Conservation (phyloP, 1,139 yeast species). For the Kluyveromyces sp. region DNA sequence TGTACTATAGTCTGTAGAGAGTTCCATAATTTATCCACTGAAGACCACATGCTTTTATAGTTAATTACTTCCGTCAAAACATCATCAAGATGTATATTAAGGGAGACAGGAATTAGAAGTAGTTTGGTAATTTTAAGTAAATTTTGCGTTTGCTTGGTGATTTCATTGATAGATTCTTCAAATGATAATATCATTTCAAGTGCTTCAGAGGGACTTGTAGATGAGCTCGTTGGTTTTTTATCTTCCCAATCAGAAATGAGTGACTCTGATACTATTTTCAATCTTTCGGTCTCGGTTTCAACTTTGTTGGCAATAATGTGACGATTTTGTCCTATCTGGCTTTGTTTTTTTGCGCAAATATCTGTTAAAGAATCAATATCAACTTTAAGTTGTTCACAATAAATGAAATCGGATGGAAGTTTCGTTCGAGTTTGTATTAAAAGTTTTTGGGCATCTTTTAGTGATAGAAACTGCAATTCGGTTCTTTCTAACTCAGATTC, state of each 20-base stretch:
- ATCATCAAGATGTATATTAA: constrained; percentile 29
- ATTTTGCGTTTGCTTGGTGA: constrained; percentile 29
- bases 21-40: constrained; percentile 51
- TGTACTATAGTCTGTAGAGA: constrained; percentile 39
- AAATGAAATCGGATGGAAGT: constrained; percentile 51
- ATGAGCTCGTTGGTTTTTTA: constrained; percentile 43
- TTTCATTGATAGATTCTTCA: constrained; percentile 30
- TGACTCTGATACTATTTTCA: constrained; percentile 32
- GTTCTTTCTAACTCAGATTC: not conserved
- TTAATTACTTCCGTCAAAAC: constrained; percentile 48
- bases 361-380: constrained; percentile 41
- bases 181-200: constrained; percentile 39
- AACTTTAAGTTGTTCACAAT: constrained; percentile 54
- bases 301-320: constrained; percentile 39
- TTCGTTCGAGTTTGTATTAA: constrained; percentile 37
- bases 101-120: constrained; percentile 35
- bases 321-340: constrained; percentile 37
- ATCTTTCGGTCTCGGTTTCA: constrained; percentile 35
- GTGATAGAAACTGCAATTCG: not conserved
- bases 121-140: constrained; percentile 33
- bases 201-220: constrained; percentile 44
- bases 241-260: constrained; percentile 41
- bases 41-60: constrained; percentile 57
- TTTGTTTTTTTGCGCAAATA: constrained; percentile 35
- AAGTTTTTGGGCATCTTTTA: constrained; percentile 16